Conservation (phyloP, 768 basidiomycete genomes). For the Pulveroboletus frians region DNA sequence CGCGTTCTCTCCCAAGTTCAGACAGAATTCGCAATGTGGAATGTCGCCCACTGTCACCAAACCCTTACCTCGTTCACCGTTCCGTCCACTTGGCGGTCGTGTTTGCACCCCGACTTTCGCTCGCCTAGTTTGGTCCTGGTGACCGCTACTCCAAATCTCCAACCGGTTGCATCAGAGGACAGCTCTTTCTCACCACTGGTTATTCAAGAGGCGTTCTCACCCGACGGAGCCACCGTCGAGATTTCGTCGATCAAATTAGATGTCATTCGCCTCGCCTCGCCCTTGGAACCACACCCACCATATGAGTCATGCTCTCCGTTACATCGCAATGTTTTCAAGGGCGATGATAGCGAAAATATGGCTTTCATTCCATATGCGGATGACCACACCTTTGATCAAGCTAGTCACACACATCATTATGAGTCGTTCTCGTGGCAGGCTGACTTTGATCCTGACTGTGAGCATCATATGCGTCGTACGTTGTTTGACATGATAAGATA, state of each 20-base stretch:
- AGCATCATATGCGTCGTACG: constrained; percentile 11
- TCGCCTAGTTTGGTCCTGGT: not conserved
- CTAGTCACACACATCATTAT: constrained; percentile 39
- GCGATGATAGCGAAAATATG: constrained; percentile 55
- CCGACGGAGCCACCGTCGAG: constrained; percentile 9
- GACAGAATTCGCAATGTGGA: constrained; percentile 23
- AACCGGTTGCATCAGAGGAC: not conserved
- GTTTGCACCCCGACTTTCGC: constrained; percentile 10
- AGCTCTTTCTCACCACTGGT: not conserved
- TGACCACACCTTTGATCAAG: constrained; percentile 47
- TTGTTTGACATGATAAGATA: constrained; percentile 19
- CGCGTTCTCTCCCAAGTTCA: constrained; percentile 19
- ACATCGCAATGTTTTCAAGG: constrained; percentile 42
- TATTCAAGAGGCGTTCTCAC: constrained; percentile 14
- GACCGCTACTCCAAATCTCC: not conserved
- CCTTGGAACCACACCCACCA: constrained; percentile 30
- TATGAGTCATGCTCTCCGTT: constrained; percentile 59
- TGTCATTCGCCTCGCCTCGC: constrained; percentile 5
- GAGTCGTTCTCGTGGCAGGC: constrained; percentile 48
- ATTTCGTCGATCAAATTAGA: constrained; percentile 12
- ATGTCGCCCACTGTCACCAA: constrained; percentile 10
- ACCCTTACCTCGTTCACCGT: constrained; percentile 11
- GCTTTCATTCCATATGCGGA: constrained; percentile 61
- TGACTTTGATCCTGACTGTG: constrained; percentile 38
- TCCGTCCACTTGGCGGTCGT: constrained; percentile 14